Conservation (phyloP, 345 rosid genomes). For the Salix koriyanagi region DNA sequence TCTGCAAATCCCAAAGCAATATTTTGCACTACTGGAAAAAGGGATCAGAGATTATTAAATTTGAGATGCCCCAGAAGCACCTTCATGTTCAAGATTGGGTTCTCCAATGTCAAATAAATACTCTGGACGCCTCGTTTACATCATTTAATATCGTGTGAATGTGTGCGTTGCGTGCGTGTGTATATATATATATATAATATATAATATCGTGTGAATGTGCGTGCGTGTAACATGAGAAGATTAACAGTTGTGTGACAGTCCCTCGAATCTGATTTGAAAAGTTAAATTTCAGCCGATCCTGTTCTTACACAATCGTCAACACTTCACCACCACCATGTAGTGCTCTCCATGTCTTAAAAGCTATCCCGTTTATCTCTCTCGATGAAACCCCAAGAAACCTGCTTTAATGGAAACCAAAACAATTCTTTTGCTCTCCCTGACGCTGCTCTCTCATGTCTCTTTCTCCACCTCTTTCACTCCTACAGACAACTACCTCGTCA, state of each 20-base stretch:
- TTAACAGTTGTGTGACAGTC: neutral
- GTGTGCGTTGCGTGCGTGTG: too few relatives aligned
- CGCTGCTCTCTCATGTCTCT: constrained; percentile 20
- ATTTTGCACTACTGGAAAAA: neutral
- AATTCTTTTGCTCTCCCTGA: constrained; percentile 28
- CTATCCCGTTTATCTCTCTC: neutral
- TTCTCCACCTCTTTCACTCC: constrained; percentile 53
- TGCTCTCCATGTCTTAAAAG: neutral
- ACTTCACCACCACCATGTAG: neutral
- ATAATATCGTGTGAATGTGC: too few relatives aligned
- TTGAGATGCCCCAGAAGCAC: neutral
- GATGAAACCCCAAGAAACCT: neutral
- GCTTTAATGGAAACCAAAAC: constrained; percentile 32
- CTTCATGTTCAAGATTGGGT: neutral
- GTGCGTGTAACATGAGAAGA: neutral
- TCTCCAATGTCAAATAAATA: neutral
- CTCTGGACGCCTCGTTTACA: neutral
- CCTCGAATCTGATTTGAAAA: neutral
- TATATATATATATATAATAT: too few relatives aligned
- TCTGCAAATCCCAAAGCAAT: neutral
- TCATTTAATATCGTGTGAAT: too few relatives aligned
- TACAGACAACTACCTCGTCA: constrained; percentile 67
- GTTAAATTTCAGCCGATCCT: neutral
- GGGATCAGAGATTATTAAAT: neutral
- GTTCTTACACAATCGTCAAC: neutral